phyloP scores from a whole-genome alignment of 768 basidiomycete species.

The Serendipita indica region DNA sequence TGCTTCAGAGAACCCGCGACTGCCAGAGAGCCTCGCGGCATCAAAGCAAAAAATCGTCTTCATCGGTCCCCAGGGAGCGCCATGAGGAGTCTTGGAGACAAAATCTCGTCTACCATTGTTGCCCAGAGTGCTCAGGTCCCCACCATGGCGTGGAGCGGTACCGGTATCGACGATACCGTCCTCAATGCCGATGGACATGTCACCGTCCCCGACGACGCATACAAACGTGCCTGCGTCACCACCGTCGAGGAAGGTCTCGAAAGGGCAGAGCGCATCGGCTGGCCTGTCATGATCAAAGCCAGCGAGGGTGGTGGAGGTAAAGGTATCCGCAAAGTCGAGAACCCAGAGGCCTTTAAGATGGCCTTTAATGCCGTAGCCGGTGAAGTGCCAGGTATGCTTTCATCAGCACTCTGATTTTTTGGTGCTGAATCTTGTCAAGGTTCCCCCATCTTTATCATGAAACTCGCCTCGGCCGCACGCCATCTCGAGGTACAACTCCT shows the following conservation, averaged over 20 bases:
- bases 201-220: constrained; percentile 83
- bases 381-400: constrained; percentile 81
- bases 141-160: constrained; percentile 98
- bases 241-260: constrained; percentile 74
- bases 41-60: constrained; percentile 95
- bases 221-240: constrained; percentile 75
- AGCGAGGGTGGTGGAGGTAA: constrained; percentile 99
- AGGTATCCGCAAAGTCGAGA: constrained; percentile 91
- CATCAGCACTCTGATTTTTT: constrained; percentile 9
- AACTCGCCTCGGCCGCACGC: constrained; percentile 92
- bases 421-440: constrained; percentile 32
- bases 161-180: constrained; percentile 77
- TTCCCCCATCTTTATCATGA: constrained; percentile 99
- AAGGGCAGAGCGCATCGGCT: constrained; percentile 79
- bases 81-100: constrained; percentile 98
- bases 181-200: constrained; percentile 82
- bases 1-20: constrained; percentile 93
- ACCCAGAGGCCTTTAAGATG: constrained; percentile 78
- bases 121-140: constrained; percentile 94
- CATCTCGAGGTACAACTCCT: constrained; percentile 97
- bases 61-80: constrained; percentile 98
- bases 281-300: constrained; percentile 99
- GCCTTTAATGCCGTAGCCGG: constrained; percentile 85
- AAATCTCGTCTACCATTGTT: constrained; percentile 98
- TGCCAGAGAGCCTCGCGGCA: constrained; percentile 84